Conservation (phyloP, 495 filamentous ascomycete genomes). For the Alectoria sarmentosa region DNA sequence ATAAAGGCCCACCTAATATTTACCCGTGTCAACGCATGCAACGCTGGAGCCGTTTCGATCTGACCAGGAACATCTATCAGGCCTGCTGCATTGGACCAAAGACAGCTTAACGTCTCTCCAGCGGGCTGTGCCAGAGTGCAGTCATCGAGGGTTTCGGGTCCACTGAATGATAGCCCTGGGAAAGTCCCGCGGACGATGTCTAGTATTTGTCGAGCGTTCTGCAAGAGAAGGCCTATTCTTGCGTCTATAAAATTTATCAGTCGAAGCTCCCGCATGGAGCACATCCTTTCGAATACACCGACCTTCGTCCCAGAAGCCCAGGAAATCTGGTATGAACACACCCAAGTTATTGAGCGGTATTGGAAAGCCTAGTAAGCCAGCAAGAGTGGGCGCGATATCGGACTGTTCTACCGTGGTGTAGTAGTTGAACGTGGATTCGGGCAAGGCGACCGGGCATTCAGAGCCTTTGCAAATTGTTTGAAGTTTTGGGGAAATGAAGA, state of each 20-base stretch:
- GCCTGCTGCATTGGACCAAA: constrained; percentile 44
- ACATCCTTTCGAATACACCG: constrained; percentile 4
- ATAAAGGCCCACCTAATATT: constrained; percentile 11
- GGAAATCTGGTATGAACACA: constrained; percentile 72
- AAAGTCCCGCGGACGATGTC: constrained; percentile 65
- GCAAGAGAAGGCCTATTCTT: constrained; percentile 56
- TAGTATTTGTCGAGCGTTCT: constrained; percentile 74
- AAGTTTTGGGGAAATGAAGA: constrained; percentile 88
- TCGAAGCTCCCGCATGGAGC: not conserved
- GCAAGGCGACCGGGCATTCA: constrained; percentile 39
- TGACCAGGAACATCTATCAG: constrained; percentile 10
- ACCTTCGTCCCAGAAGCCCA: constrained; percentile 65
- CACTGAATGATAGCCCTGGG: constrained; percentile 47
- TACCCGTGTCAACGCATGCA: constrained; percentile 21
- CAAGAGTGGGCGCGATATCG: constrained; percentile 86
- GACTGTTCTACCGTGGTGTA: constrained; percentile 84
- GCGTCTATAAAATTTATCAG: constrained; percentile 41
- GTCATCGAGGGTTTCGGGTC: constrained; percentile 26
- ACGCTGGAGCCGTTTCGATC: not conserved
- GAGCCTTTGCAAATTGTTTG: constrained; percentile 41
- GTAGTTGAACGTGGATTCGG: constrained; percentile 58
- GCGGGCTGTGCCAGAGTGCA: constrained; percentile 41
- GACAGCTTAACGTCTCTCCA: constrained; percentile 57
- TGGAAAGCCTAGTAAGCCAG: constrained; percentile 78
- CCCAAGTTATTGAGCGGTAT: constrained; percentile 90